Evolutionary conservation across 2,329 filamentous ascomycete genomes (phyloP), one percentile per base, ranked within the genome.

Genomic region (Penicillium sp.): DNA sequence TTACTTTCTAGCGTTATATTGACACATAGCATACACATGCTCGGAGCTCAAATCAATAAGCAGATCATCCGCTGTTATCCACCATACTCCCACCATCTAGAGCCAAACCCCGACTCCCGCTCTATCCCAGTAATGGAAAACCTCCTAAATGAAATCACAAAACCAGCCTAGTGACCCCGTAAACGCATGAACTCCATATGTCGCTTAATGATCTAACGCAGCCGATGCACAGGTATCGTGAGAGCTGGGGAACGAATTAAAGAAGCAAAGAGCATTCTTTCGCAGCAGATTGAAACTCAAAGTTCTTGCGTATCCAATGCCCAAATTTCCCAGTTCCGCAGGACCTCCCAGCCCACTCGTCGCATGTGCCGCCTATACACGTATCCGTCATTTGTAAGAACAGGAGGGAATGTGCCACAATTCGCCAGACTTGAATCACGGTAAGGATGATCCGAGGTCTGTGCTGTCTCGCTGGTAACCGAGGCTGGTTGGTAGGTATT

Each of bases 301-400:
- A 70, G 68, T 53, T 81, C 78, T 67, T 78, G 74, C 7, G 74
- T 68, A 66, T 81, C 80, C 63, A 80, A 67, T 8, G 72, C 75
- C 78, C 79, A 81, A 19, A 81, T 77, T 59, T 80, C 79, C 74
- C 79, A 80, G 45, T 78, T 63, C 56, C 77, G 73, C 15, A 81
- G 65, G 5, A 78, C 75, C 5, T 80, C 76, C 76, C 78, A 79
- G 6, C 73, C 72, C 8, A 79, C 76, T 24, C 76, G 73, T 8
- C 72, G 72, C 26, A 79, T 67, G 12, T 66, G 68, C 19, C 79
- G 73, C 58, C 72, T 71, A 66, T 74, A 75, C 10, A 73, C 58
- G 17, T 72, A 67, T 8, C 70, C 69, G 10, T 69, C 69, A n/a
- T 61, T 60, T 2, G 54, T 53, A 3, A 65, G 30, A 7, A 62